A percentile compares a stretch with the other conserved stretches of the same genome.
Evolutionary conservation across 192 early-diverging fungal species (phyloP).

Genomic region (Mortierella antarctica): DNA sequence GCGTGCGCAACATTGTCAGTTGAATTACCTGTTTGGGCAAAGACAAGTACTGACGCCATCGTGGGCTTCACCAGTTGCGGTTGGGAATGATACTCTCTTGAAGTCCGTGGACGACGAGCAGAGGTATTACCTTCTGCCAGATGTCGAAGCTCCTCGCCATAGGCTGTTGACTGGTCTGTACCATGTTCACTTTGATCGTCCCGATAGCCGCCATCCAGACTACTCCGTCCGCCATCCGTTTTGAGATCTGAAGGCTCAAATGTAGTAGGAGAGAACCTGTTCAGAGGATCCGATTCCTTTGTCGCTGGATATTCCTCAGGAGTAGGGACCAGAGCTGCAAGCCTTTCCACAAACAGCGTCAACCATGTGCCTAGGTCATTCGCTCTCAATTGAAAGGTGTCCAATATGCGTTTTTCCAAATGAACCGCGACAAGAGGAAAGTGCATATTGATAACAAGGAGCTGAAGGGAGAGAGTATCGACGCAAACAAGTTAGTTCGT

Average conservation of each 20-base stretch:
- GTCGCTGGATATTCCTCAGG: not conserved
- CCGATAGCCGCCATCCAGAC: slow-evolving; percentile 9
- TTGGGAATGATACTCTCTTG: not conserved
- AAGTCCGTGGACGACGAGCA: not conserved
- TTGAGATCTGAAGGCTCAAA: slow-evolving; percentile 1
- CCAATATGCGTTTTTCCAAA: slow-evolving; percentile 56
- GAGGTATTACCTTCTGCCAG: slow-evolving; percentile 29
- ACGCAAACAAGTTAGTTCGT: not conserved
- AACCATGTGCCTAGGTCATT: slow-evolving; percentile 47
- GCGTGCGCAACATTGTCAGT: too few relatives aligned
- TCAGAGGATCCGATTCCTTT: not conserved
- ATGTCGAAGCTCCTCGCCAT: slow-evolving; percentile 45
- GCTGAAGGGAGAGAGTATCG: not conserved
- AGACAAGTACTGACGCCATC: slow-evolving; percentile 46
- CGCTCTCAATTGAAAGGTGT: slow-evolving; percentile 39
- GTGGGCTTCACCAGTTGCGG: slow-evolving; percentile 43
- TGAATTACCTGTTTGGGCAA: slow-evolving; percentile 44
- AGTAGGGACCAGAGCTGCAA: slow-evolving; percentile 1
- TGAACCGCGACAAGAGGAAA: slow-evolving; percentile 57
- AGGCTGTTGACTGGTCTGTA: slow-evolving; percentile 40
- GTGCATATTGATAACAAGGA: slow-evolving; percentile 40
- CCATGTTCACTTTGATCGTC: slow-evolving; percentile 51
- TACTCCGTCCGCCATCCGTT: not conserved
- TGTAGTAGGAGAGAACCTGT: not conserved
- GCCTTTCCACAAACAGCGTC: slow-evolving; percentile 24